phyloP scores from a whole-genome alignment of 192 early-diverging fungal species.

The Kickxella alabastrina region DNA sequence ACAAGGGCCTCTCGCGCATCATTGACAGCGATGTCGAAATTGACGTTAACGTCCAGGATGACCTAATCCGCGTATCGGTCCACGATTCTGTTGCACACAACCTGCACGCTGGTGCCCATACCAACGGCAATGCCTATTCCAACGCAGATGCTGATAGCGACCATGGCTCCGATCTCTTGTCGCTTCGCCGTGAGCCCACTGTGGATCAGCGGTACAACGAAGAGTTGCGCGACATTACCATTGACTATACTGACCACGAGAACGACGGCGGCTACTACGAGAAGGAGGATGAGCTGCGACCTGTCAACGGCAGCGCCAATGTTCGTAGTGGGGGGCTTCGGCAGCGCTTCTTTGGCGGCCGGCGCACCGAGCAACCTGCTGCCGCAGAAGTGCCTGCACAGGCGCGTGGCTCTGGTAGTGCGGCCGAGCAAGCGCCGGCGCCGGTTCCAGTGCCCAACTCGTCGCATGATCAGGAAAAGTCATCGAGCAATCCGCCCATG shows the following conservation, averaged over 20 bases:
- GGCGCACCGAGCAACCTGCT: neutral
- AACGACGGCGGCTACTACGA: conserved; percentile 5
- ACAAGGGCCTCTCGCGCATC: conserved; percentile 6
- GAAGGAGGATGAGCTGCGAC: neutral
- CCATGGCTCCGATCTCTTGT: conserved; percentile 16
- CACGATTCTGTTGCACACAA: neutral
- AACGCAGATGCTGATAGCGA: conserved; percentile 5
- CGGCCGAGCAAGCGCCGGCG: conserved; percentile 2
- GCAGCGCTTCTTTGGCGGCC: conserved; percentile 24
- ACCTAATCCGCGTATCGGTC: too few species aligned
- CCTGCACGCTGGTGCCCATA: neutral
- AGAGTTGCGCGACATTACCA: neutral
- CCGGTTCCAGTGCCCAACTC: neutral
- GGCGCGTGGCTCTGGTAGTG: neutral
- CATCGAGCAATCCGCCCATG: conserved; percentile 23
- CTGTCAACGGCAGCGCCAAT: neutral
- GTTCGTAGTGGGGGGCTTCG: conserved; percentile 1
- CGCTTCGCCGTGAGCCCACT: conserved; percentile 18
- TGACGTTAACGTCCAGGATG: conserved; percentile 3
- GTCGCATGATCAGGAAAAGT: neutral
- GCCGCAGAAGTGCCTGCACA: neutral
- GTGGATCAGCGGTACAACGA: neutral
- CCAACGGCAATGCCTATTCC: too few species aligned
- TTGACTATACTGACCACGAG: neutral
- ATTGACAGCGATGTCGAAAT: conserved; percentile 8